Conservation (phyloP, 2,329 filamentous ascomycete genomes). For the Cordyceps cateniannulata region DNA sequence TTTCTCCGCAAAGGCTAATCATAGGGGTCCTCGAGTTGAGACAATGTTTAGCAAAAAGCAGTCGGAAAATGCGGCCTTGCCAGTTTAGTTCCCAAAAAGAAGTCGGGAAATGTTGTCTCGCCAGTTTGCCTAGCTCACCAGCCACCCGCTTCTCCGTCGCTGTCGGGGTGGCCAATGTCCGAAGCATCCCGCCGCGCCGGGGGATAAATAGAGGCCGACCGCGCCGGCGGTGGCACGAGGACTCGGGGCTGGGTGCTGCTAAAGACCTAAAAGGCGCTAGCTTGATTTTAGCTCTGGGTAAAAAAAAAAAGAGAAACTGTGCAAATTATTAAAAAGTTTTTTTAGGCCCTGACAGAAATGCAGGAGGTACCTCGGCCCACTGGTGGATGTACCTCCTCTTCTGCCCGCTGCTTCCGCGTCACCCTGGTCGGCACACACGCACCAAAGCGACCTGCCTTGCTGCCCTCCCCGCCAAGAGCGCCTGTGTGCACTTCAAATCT, state of each 20-base stretch:
- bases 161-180: not conserved
- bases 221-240: not conserved
- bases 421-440: not conserved
- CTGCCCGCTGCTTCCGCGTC: conserved; percentile 4
- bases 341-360: not conserved
- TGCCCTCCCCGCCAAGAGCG: not conserved
- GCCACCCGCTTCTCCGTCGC: not conserved
- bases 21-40: not conserved
- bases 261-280: not conserved
- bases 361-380: conserved; percentile 10
- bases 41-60: not conserved
- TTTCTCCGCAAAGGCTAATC: not conserved
- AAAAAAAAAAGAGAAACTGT: not conserved
- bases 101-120: not conserved
- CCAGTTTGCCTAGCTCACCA: not conserved
- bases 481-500: not conserved
- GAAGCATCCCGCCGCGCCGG: not conserved
- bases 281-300: too few relatives aligned
- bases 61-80: too few relatives aligned
- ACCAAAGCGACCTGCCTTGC: not conserved
- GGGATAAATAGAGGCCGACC: conserved; percentile 4
- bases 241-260: not conserved
- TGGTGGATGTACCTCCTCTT: not conserved
- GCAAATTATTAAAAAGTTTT: not conserved
- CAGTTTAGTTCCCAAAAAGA: too few relatives aligned